phyloP scores from a whole-genome alignment of 148 eudicot species.

The Diospyros kaki region DNA sequence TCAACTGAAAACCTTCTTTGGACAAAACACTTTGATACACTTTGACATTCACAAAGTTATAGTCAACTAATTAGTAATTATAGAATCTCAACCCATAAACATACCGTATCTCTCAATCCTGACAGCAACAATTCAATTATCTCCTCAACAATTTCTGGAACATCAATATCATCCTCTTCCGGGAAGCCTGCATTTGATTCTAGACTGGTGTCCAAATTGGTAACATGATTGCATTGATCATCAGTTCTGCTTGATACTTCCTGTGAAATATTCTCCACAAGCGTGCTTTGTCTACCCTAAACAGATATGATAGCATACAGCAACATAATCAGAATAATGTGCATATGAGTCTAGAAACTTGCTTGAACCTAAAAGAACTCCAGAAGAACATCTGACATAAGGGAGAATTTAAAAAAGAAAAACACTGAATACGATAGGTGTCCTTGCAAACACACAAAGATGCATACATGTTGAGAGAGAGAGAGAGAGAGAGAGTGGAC shows the following conservation, averaged over 20 bases:
- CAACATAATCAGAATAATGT: not conserved
- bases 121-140: slow-evolving; percentile 76
- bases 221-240: slow-evolving; percentile 22
- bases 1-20: not conserved
- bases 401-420: not conserved
- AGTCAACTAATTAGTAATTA: slow-evolving; percentile 8
- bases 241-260: slow-evolving; percentile 25
- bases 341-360: not conserved
- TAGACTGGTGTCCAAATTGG: slow-evolving; percentile 21
- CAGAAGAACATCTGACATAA: not conserved
- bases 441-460: not conserved
- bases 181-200: slow-evolving; percentile 28
- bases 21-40: not conserved
- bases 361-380: not conserved
- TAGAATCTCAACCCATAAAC: slow-evolving; percentile 33
- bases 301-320: slow-evolving; percentile 1
- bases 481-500: too few relatives aligned
- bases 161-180: slow-evolving; percentile 88
- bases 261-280: slow-evolving; percentile 48
- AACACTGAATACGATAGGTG: not conserved
- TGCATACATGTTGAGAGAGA: not conserved
- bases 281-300: slow-evolving; percentile 60
- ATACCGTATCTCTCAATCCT: slow-evolving; percentile 92
- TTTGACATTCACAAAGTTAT: not conserved
- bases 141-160: slow-evolving; percentile 89